These are phyloP conservation scores for Cladosporium cucumerinum DNA, from an alignment of 2,329 filamentous ascomycete genomes.

Conservation along the genomic window DNA sequence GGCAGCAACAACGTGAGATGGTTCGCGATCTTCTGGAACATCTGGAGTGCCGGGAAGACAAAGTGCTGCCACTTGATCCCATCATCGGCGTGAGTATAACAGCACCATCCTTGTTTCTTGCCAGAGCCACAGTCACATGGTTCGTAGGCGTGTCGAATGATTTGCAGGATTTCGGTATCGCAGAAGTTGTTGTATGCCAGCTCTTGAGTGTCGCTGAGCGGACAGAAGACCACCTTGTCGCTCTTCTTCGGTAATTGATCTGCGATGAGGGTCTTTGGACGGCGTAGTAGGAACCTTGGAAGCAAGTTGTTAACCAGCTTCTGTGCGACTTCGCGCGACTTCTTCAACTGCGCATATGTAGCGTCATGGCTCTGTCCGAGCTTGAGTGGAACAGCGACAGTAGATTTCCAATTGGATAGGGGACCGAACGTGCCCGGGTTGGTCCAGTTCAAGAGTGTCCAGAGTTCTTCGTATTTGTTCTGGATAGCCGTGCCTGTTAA, in stretches of 20 bases:
- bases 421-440: slow-evolving; percentile 73
- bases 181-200: slow-evolving; percentile 81
- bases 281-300: slow-evolving; percentile 82
- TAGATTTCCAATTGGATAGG: slow-evolving; percentile 70
- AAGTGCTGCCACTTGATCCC: slow-evolving; percentile 62
- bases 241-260: slow-evolving; percentile 92
- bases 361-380: slow-evolving; percentile 91
- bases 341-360: slow-evolving; percentile 75
- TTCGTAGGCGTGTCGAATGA: slow-evolving; percentile 66
- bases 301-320: slow-evolving; percentile 84
- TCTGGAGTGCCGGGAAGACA: slow-evolving; percentile 81
- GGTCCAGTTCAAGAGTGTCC: slow-evolving; percentile 95
- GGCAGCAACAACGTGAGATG: slow-evolving; percentile 89
- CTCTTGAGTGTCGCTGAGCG: slow-evolving; percentile 75
- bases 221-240: slow-evolving; percentile 92
- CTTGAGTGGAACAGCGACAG: slow-evolving; percentile 75
- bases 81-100: slow-evolving; percentile 52
- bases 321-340: slow-evolving; percentile 75
- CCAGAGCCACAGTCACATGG: slow-evolving; percentile 67
- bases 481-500: slow-evolving; percentile 95
- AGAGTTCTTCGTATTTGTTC: slow-evolving; percentile 96
- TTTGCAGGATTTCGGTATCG: slow-evolving; percentile 65
- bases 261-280: slow-evolving; percentile 90
- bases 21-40: slow-evolving; percentile 83
- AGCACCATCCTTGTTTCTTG: slow-evolving; percentile 79